These are phyloP conservation scores for Citrus medica DNA, from an alignment of 345 rosid genomes.

Conservation along the genomic window DNA sequence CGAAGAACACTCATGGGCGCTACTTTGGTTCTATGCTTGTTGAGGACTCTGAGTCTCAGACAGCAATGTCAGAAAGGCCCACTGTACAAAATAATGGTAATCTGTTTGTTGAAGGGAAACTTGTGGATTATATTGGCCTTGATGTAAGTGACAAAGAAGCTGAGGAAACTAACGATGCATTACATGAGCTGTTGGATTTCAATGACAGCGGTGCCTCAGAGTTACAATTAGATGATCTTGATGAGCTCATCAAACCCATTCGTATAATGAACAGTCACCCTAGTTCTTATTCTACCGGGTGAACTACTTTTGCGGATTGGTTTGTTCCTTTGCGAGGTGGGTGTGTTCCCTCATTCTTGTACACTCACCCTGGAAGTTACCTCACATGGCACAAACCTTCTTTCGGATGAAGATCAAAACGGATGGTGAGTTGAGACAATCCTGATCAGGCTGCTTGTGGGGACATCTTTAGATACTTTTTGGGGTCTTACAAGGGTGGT, in stretches of 20 bases:
- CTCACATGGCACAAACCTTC: background rate
- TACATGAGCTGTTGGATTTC: conserved; percentile 20
- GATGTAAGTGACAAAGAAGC: conserved; percentile 45
- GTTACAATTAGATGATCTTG: conserved; percentile 35
- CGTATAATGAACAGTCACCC: conserved; percentile 29
- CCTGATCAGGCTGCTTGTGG: background rate
- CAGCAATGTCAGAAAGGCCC: conserved; percentile 26
- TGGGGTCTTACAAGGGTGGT: background rate
- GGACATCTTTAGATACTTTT: background rate
- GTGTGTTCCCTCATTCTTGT: background rate
- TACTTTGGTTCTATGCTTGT: conserved; percentile 51
- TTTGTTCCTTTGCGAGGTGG: background rate
- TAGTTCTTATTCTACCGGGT: background rate
- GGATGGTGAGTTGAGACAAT: background rate
- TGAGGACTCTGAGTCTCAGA: conserved; percentile 29
- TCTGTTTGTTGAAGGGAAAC: conserved; percentile 27
- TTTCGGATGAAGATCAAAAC: background rate
- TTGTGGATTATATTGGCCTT: conserved; percentile 54
- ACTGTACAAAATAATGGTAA: conserved; percentile 15
- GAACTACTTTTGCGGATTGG: background rate
- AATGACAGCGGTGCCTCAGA: conserved; percentile 31
- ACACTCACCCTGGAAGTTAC: background rate
- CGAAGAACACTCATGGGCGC: conserved; percentile 51
- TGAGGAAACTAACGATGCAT: conserved; percentile 26
- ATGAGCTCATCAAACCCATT: conserved; percentile 59